A percentile compares a stretch with the other conserved stretches of the same genome.
These are phyloP conservation scores for Haplosporangium sp. DNA, from an alignment of 371 early-diverging fungal genomes.

Conservation along the genomic window DNA sequence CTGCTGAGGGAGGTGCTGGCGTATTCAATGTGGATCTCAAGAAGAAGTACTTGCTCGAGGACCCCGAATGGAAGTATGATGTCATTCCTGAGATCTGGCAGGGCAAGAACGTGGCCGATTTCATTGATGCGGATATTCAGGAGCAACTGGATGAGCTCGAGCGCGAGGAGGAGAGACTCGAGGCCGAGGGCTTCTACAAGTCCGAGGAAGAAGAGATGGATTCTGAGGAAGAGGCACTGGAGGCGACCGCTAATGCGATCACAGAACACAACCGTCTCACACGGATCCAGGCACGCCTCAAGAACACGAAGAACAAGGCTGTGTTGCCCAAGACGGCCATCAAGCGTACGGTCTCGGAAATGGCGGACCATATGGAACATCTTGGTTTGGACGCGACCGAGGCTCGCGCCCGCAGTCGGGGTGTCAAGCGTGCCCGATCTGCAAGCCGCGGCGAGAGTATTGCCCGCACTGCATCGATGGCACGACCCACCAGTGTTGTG, in stretches of 20 bases:
- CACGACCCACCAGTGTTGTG: constrained; percentile 45
- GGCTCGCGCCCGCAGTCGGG: constrained; percentile 66
- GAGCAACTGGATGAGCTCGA: constrained; percentile 96
- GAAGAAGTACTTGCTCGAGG: constrained; percentile 85
- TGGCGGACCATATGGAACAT: constrained; percentile 61
- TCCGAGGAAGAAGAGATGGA: constrained; percentile 79
- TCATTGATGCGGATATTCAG: constrained; percentile 98
- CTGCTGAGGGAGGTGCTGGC: constrained; percentile 94
- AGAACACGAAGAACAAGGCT: constrained; percentile 54
- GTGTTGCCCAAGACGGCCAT: constrained; percentile 64
- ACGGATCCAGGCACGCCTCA: constrained; percentile 71
- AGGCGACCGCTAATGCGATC: constrained; percentile 83
- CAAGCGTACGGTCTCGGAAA: constrained; percentile 69
- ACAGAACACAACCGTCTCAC: constrained; percentile 88
- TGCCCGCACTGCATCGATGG: constrained; percentile 60
- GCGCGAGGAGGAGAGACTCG: constrained; percentile 95
- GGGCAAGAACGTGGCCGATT: constrained; percentile 99
- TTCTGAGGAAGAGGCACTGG: constrained; percentile 82
- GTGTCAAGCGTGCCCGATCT: constrained; percentile 78
- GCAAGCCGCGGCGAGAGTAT: constrained; percentile 73
- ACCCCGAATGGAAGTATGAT: constrained; percentile 98
- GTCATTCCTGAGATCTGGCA: constrained; percentile 99
- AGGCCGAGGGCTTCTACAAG: constrained; percentile 94
- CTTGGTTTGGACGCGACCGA: constrained; percentile 64
- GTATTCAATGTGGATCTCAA: constrained; percentile 95